phyloP scores from a whole-genome alignment of 192 early-diverging fungal genomes.

The Backusella sp. region DNA sequence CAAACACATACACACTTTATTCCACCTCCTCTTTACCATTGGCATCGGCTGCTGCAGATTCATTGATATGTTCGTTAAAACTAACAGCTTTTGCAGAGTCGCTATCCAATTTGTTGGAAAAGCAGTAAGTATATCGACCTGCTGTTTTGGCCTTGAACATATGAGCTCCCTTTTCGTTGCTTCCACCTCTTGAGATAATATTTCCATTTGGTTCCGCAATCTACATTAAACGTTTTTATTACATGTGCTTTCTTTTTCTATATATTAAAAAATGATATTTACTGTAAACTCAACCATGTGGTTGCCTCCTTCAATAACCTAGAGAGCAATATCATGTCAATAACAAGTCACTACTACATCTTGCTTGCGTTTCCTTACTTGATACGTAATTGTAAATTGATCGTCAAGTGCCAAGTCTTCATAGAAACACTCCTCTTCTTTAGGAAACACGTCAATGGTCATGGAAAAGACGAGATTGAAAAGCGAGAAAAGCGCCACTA shows the following conservation, averaged over 20 bases:
- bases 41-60: constrained; percentile 32
- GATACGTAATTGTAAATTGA: constrained; percentile 62
- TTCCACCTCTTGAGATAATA: constrained; percentile 31
- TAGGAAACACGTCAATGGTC: constrained; percentile 18
- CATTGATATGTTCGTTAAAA: constrained; percentile 53
- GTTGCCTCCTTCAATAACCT: constrained; percentile 63
- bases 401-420: constrained; percentile 58
- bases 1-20: no score
- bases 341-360: background rate
- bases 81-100: constrained; percentile 58
- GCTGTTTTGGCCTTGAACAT: constrained; percentile 41
- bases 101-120: constrained; percentile 67
- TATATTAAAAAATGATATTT: constrained; percentile 6
- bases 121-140: constrained; percentile 73
- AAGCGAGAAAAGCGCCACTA: background rate
- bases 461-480: background rate
- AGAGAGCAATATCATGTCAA: background rate
- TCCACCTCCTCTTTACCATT: constrained; percentile 12
- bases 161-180: constrained; percentile 44
- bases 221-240: constrained; percentile 24
- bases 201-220: constrained; percentile 44
- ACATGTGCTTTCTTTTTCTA: background rate
- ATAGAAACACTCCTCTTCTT: constrained; percentile 59
- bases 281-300: constrained; percentile 70
- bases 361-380: constrained; percentile 27